Evolutionary conservation across 495 filamentous ascomycete genomes (phyloP).

Genomic region (Apodospora peruviana): DNA sequence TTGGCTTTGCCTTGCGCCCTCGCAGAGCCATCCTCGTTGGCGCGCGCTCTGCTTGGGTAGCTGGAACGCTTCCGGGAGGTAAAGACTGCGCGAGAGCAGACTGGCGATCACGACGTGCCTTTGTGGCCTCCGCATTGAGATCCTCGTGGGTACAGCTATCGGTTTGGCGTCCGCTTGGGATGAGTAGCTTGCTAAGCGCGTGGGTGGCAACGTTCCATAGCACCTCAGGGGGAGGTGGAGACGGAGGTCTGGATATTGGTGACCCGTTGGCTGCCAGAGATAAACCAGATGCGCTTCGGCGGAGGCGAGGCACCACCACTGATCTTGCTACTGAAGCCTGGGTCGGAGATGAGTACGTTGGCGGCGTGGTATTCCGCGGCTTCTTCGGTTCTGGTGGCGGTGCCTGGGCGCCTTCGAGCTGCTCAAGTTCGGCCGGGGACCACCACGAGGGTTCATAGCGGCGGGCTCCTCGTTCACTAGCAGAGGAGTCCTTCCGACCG

Average conservation of each 20-base stretch:
- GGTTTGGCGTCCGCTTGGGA: constrained; percentile 66
- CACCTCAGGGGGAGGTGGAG: constrained; percentile 70
- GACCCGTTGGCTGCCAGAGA: constrained; percentile 24
- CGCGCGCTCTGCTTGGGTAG: constrained; percentile 27
- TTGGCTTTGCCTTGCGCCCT: constrained; percentile 54
- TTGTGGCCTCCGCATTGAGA: constrained; percentile 59
- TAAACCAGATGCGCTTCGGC: constrained; percentile 37
- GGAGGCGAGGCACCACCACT: constrained; percentile 52
- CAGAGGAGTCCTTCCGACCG: constrained; percentile 25
- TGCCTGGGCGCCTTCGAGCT: constrained; percentile 49
- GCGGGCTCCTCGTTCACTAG: constrained; percentile 17
- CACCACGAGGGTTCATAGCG: constrained; percentile 72
- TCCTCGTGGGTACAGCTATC: constrained; percentile 71
- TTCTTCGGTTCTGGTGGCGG: constrained; percentile 46
- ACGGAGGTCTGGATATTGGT: constrained; percentile 33
- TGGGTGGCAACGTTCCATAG: constrained; percentile 75
- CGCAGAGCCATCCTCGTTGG: constrained; percentile 66
- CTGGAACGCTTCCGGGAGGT: constrained; percentile 25
- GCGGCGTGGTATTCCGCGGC: constrained; percentile 49
- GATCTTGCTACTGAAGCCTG: constrained; percentile 74
- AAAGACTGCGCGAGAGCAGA: constrained; percentile 32
- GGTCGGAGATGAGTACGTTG: constrained; percentile 69
- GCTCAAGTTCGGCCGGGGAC: constrained; percentile 59
- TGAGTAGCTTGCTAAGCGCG: constrained; percentile 76
- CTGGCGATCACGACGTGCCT: constrained; percentile 58